Percentiles rank a stretch among this genome's conserved stretches.
Conservation (phyloP, 805 yeast genomes). For the Starmerella roubikii region DNA sequence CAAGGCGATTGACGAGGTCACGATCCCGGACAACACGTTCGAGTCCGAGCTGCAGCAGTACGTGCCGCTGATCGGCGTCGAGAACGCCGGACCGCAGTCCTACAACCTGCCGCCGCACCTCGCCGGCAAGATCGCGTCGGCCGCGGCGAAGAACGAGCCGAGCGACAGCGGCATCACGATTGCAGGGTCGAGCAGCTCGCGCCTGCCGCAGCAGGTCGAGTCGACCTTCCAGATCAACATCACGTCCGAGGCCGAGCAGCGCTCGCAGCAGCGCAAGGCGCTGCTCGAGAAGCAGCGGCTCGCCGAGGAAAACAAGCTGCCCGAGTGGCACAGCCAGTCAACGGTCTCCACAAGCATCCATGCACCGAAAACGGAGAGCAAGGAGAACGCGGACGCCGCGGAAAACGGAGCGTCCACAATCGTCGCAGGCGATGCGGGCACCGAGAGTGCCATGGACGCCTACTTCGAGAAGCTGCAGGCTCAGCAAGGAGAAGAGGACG, state of each 20-base stretch:
- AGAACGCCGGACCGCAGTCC: constrained; percentile 8
- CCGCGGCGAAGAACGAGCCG: neutral
- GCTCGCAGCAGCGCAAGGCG: constrained; percentile 51
- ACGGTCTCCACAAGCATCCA: constrained; percentile 51
- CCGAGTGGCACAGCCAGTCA: constrained; percentile 88
- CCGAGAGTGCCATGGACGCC: constrained; percentile 21
- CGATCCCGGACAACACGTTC: constrained; percentile 76
- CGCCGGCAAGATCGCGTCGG: constrained; percentile 2
- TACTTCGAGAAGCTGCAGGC: constrained; percentile 20
- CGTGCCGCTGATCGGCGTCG: constrained; percentile 38
- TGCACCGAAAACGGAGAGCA: neutral
- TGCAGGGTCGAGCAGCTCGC: constrained; percentile 22
- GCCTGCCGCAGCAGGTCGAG: constrained; percentile 31
- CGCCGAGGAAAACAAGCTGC: constrained; percentile 84
- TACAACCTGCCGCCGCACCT: constrained; percentile 15
- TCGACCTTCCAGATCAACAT: constrained; percentile 85
- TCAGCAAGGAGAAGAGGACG: constrained; percentile 17
- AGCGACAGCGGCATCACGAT: constrained; percentile 15
- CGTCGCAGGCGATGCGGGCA: constrained; percentile 8
- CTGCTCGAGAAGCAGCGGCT: constrained; percentile 54
- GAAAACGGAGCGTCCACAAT: constrained; percentile 1
- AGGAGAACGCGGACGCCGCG: neutral
- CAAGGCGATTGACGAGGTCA: constrained; percentile 67
- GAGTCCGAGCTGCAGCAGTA: constrained; percentile 71
- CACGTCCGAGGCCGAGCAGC: constrained; percentile 73